These are phyloP conservation scores for Trichoderma koningiopsis DNA, from an alignment of 2,329 filamentous ascomycete species.

Conservation along the genomic window DNA sequence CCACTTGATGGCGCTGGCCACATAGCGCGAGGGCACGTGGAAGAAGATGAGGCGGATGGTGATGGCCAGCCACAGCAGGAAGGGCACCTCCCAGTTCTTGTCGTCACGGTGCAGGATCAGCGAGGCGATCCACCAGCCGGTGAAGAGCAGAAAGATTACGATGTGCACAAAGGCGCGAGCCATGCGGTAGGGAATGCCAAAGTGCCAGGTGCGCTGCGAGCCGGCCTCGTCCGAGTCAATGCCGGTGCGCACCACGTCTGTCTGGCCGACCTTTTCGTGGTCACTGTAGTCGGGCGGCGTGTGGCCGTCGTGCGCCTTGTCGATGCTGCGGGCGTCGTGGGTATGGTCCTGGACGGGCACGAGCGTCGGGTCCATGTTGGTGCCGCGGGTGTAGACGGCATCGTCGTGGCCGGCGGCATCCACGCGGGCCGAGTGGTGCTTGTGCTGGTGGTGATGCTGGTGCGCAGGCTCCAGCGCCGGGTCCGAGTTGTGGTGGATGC, in stretches of 20 bases:
- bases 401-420: constrained; percentile 42
- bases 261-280: constrained; percentile 41
- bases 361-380: constrained; percentile 39
- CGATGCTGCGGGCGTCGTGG: constrained; percentile 41
- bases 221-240: constrained; percentile 33
- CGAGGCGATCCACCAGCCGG: constrained; percentile 75
- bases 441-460: constrained; percentile 49
- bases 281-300: constrained; percentile 45
- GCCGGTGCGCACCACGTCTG: constrained; percentile 37
- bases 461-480: constrained; percentile 42
- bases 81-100: constrained; percentile 80
- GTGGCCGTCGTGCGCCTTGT: constrained; percentile 30
- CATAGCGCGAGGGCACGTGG: constrained; percentile 67
- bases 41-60: constrained; percentile 73
- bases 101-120: constrained; percentile 72
- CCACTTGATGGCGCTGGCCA: constrained; percentile 67
- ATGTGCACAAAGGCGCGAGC: constrained; percentile 51
- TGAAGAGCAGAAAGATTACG: constrained; percentile 48
- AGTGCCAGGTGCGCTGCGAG: constrained; percentile 29
- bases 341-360: constrained; percentile 39
- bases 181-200: constrained; percentile 46
- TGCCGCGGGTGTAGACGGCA: constrained; percentile 51
- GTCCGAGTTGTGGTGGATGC: constrained; percentile 36
- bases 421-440: constrained; percentile 44
- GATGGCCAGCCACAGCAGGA: constrained; percentile 77